Base-by-base conservation (phyloP, 2,329 filamentous ascomycete species). In the Pyrenophora graminea region DNA sequence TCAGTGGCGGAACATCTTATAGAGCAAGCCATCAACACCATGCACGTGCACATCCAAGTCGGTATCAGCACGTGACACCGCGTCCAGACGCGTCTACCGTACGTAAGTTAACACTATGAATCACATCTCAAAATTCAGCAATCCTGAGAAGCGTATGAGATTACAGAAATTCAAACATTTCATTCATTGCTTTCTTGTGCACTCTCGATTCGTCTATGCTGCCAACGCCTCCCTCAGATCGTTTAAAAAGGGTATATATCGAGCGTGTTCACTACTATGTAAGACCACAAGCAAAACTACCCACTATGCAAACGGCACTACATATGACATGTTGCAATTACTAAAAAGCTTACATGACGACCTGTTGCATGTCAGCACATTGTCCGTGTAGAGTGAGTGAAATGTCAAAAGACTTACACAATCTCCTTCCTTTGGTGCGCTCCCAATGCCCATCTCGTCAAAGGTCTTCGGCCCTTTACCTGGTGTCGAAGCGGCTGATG, bases 361-460 rank as follows among this genome's bases (percentile, higher is more conserved):
- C 53, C 67, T 69, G 40, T 18, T 13, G 3, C 25, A 25, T 40
- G 34, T 68, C 43, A 66, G 56, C 25, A 3, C 23, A 19, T 13
- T 9, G 17, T 36, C 12, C n/a, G 12, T 17, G 13, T 17, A 7
- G 8, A 27, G 12, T 32, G 4, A 25, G 19, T 15, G n/a, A 39
- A 7, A 18, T 19, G 27, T 5, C 3, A 13, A 9, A 30, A 30
- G 19, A 34, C 83, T 78, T 85, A 97, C 92, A 79, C 93, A 99
- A 75, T 97, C 92, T 61, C 84, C 84, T n/a, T 96, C 90, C 55
- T 87, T 83, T 74, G 94, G 92, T 40, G 82, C 86, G 65, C 86
- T 83, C 6, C 91, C 90, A 63, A 99, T 93, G 33, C 94, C 94
- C 94, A 99, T 99, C 70, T 95, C 92, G 70, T 97, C 93, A 72